Percentiles rank a stretch among this genome's conserved stretches.
phyloP scores from a whole-genome alignment of 257 asterid genomes.

The Solanum ahanhuiri region DNA sequence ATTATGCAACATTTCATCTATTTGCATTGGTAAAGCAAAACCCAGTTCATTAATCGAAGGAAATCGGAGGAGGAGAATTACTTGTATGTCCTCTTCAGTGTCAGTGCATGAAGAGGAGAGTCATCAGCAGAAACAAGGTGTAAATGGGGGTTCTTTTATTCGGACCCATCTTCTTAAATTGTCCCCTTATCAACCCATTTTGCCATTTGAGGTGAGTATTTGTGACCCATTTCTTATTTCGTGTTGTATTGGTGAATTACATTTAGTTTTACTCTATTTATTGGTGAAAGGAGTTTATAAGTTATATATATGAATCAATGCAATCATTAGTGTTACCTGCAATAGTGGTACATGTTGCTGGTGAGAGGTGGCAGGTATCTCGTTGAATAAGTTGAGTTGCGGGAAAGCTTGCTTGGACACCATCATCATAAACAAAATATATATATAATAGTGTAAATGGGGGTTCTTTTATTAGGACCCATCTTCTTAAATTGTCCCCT shows the following conservation, averaged over 20 bases:
- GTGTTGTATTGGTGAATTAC: too few relatives aligned
- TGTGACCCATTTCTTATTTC: not conserved
- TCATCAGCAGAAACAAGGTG: slow-evolving; percentile 11
- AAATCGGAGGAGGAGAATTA: slow-evolving; percentile 18
- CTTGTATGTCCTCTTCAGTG: slow-evolving; percentile 35
- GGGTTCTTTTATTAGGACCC: slow-evolving; percentile 70
- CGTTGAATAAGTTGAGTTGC: not conserved
- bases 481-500: slow-evolving; percentile 64
- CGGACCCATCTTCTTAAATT: slow-evolving; percentile 72
- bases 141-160: slow-evolving; percentile 68
- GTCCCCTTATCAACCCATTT: slow-evolving; percentile 83
- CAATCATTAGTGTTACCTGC: not conserved
- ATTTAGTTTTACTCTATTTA: not conserved
- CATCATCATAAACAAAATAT: not conserved
- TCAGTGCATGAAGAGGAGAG: slow-evolving; percentile 46
- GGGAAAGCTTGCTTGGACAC: not conserved
- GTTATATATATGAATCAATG: not conserved
- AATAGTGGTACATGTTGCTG: not conserved
- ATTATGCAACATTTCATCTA: slow-evolving; percentile 37
- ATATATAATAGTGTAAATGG: slow-evolving; percentile 20
- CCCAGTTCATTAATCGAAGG: slow-evolving; percentile 11
- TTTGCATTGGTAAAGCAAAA: slow-evolving; percentile 33
- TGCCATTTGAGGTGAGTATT: slow-evolving; percentile 76
- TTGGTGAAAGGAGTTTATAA: not conserved
- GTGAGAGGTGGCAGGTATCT: not conserved